phyloP scores from a whole-genome alignment of 139 green algal species.

The Closterium sp. region DNA sequence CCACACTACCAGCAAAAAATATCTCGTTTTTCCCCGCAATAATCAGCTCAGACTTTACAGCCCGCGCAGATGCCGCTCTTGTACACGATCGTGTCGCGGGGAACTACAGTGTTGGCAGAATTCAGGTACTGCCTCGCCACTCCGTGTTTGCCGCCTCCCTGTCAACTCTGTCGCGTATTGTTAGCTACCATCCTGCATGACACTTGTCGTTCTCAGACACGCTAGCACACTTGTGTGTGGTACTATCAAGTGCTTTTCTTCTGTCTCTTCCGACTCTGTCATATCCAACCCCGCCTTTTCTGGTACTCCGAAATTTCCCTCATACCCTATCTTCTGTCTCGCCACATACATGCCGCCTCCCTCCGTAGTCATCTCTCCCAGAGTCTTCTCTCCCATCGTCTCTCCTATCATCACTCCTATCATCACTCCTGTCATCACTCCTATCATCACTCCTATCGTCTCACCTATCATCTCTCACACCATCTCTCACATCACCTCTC shows the following conservation, averaged over 20 bases:
- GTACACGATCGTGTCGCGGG: conserved; percentile 67
- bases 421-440: neutral
- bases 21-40: no score
- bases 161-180: no score
- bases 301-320: no score
- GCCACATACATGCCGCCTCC: neutral
- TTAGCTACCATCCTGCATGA: neutral
- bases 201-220: neutral
- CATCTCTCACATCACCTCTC: neutral
- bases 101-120: conserved; percentile 75
- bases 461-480: neutral
- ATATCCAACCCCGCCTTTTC: neutral
- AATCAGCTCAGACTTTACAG: no score
- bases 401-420: neutral
- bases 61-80: conserved; percentile 53
- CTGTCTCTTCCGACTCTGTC: neutral
- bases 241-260: neutral
- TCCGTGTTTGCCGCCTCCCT: neutral
- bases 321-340: neutral
- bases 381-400: neutral
- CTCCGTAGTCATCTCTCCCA: neutral
- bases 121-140: conserved; percentile 54
- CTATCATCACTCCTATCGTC: neutral
- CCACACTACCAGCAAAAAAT: no score
- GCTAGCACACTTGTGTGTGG: neutral